Conservation (phyloP, 2,329 filamentous ascomycete species). For the Tricladium varicosporioides region DNA sequence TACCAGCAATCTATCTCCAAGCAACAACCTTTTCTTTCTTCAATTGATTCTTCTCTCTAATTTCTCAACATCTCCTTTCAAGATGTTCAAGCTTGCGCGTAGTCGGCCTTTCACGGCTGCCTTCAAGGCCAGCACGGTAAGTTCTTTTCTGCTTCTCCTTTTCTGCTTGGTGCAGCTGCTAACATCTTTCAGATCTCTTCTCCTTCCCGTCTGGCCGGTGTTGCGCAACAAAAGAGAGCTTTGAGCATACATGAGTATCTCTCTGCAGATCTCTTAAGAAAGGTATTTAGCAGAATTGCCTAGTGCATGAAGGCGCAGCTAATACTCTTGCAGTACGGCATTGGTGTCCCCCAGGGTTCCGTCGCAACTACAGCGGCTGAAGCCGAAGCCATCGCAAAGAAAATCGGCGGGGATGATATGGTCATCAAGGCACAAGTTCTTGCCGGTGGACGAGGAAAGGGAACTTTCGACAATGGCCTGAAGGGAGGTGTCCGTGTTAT, state of each 20-base stretch:
- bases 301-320: slow-evolving; percentile 24
- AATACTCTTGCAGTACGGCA: slow-evolving; percentile 71
- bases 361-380: slow-evolving; percentile 82
- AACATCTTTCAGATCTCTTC: slow-evolving; percentile 42
- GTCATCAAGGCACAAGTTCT: slow-evolving; percentile 99
- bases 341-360: slow-evolving; percentile 86
- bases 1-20: slow-evolving; percentile 12
- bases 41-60: slow-evolving; percentile 29
- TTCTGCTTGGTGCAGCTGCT: slow-evolving; percentile 25
- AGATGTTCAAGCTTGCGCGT: slow-evolving; percentile 87
- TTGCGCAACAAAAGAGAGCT: slow-evolving; percentile 76
- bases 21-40: slow-evolving; percentile 15
- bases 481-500: slow-evolving; percentile 99
- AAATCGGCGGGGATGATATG: slow-evolving; percentile 92
- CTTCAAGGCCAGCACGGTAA: slow-evolving; percentile 74
- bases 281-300: slow-evolving; percentile 45
- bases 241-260: slow-evolving; percentile 98
- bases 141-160: slow-evolving; percentile 33
- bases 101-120: slow-evolving; percentile 78
- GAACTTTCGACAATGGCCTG: slow-evolving; percentile 94
- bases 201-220: slow-evolving; percentile 58
- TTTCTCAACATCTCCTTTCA: slow-evolving; percentile 35
- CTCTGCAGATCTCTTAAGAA: slow-evolving; percentile 83
- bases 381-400: slow-evolving; percentile 87
- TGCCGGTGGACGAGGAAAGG: slow-evolving; percentile 96